These are phyloP conservation scores for Hypoxylon rickii DNA, from an alignment of 495 filamentous ascomycete species.

Conservation along the genomic window DNA sequence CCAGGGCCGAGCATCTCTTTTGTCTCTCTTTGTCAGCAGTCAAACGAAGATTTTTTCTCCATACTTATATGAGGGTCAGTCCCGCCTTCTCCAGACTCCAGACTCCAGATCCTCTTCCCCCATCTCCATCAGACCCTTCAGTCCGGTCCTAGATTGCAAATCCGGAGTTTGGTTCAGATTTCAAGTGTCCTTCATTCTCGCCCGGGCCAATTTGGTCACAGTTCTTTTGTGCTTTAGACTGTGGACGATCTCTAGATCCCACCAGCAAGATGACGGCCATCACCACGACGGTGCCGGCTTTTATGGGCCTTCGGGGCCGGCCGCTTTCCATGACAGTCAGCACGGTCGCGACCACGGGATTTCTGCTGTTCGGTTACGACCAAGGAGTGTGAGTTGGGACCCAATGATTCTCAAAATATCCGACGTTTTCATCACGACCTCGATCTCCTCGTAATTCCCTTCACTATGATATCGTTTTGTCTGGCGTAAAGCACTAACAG, in stretches of 20 bases:
- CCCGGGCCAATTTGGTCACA: conserved; percentile 11
- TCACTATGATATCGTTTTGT: too few relatives aligned
- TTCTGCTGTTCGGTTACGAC: conserved; percentile 76
- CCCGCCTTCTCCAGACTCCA: conserved; percentile 33
- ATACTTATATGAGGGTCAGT: conserved; percentile 31
- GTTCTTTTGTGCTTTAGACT: too few relatives aligned
- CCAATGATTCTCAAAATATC: background rate
- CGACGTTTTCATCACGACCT: background rate
- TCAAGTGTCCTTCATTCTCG: conserved; percentile 8
- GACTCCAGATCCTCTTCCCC: conserved; percentile 19
- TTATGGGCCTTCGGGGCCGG: conserved; percentile 67
- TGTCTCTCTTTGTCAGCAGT: conserved; percentile 18
- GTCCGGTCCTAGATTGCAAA: conserved; percentile 31
- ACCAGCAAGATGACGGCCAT: conserved; percentile 44
- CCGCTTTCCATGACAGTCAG: conserved; percentile 65
- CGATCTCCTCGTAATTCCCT: too few relatives aligned
- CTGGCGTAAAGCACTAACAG: background rate
- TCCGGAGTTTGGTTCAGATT: conserved; percentile 26
- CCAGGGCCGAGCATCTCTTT: background rate
- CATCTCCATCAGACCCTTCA: conserved; percentile 20
- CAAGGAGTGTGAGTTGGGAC: conserved; percentile 47
- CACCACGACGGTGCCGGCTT: conserved; percentile 50
- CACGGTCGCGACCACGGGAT: conserved; percentile 69
- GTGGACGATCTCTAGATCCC: background rate
- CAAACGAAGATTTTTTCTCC: conserved; percentile 16